These are phyloP conservation scores for Zea mays DNA, from an alignment of 176 grass and related monocot species.

Conservation along the genomic window Zm-B73-REFERENCE-NAM-5.0 NC_050096.1:109084001-109084500, in stretches of 20 bases:
- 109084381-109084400: no score
- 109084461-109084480: no score
- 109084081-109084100: background rate
- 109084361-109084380: no score
- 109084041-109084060: background rate
- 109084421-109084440: no score
- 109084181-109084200: background rate
- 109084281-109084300: conserved; percentile 6
- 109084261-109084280: background rate
- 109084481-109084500: no score
- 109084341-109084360: no score
- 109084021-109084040: conserved; percentile 46
- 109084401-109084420: no score
- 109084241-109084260: background rate
- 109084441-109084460: no score
- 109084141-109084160: background rate
- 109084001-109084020: conserved; percentile 91
- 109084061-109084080: background rate
- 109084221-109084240: background rate
- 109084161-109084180: background rate
- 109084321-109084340: no score
- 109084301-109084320: no score
- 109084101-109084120: background rate
- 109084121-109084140: conserved; percentile 3
- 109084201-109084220: background rate